These are phyloP conservation scores for Evernia prunastri DNA, from an alignment of 495 filamentous ascomycete species.

Conservation along the genomic window DNA sequence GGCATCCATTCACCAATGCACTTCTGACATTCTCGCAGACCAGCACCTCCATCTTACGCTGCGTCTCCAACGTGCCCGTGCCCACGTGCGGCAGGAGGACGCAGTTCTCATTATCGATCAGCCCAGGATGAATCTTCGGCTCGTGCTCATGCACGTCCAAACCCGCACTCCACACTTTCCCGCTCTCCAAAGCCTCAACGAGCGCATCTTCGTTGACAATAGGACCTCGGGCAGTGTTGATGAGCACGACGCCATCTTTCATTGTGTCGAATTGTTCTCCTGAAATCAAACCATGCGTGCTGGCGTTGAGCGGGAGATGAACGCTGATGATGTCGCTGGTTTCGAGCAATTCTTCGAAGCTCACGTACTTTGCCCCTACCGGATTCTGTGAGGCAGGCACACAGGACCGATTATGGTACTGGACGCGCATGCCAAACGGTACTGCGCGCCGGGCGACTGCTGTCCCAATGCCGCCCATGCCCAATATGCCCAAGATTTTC, in stretches of 20 bases:
- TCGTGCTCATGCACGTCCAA: constrained; percentile 70
- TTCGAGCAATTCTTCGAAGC: constrained; percentile 45
- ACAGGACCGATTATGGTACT: constrained; percentile 62
- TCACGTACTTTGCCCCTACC: constrained; percentile 25
- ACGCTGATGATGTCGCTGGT: constrained; percentile 66
- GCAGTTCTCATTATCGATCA: constrained; percentile 62
- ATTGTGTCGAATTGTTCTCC: constrained; percentile 55
- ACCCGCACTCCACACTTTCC: constrained; percentile 63
- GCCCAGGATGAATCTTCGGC: constrained; percentile 61
- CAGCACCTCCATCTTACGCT: constrained; percentile 73
- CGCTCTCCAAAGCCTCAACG: constrained; percentile 56
- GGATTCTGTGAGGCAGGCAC: constrained; percentile 46
- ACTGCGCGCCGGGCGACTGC: constrained; percentile 64
- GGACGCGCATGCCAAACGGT: constrained; percentile 63
- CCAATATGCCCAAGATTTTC: constrained; percentile 72
- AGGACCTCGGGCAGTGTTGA: constrained; percentile 69
- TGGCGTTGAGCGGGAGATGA: constrained; percentile 66
- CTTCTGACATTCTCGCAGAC: constrained; percentile 59
- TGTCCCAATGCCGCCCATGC: constrained; percentile 78
- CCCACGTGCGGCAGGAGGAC: constrained; percentile 80
- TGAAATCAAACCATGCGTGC: constrained; percentile 60
- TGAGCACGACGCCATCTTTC: constrained; percentile 57
- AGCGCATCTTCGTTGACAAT: constrained; percentile 68
- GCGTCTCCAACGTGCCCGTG: constrained; percentile 57
- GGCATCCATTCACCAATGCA: constrained; percentile 56